Evolutionary conservation across 148 eudicot species (phyloP).

Genomic region (Gaultheria prostrata): DNA sequence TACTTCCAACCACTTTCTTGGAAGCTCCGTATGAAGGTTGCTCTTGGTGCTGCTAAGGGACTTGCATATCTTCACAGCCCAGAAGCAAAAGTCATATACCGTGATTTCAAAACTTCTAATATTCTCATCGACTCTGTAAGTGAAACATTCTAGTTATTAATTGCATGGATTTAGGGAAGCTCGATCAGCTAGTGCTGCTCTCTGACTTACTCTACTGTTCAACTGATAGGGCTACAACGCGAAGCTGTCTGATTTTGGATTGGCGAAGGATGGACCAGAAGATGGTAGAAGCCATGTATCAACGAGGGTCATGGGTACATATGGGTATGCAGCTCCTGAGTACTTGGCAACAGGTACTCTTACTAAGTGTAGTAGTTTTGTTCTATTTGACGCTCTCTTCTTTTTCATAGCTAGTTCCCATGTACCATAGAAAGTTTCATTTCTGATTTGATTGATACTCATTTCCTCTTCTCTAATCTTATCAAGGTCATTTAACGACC

Average conservation of each 20-base stretch:
- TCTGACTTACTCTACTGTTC: not conserved
- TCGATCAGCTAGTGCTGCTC: not conserved
- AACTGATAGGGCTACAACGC: constrained; percentile 57
- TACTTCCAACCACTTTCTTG: constrained; percentile 69
- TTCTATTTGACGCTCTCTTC: not conserved
- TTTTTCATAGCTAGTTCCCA: not conserved
- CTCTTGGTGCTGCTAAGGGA: constrained; percentile 87
- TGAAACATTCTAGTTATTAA: constrained; percentile 9
- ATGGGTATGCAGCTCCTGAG: constrained; percentile 62
- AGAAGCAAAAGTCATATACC: constrained; percentile 70
- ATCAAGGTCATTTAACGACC: constrained; percentile 71
- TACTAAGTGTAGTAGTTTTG: not conserved
- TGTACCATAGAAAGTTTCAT: not conserved
- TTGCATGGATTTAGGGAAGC: not conserved
- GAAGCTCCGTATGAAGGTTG: constrained; percentile 71
- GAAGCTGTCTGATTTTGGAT: constrained; percentile 88
- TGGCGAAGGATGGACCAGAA: constrained; percentile 77
- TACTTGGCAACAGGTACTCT: constrained; percentile 51
- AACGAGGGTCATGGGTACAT: constrained; percentile 79
- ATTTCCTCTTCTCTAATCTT: not conserved
- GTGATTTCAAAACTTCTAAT: constrained; percentile 77
- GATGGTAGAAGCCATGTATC: constrained; percentile 73
- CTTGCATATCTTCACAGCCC: constrained; percentile 86
- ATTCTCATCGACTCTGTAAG: constrained; percentile 83
- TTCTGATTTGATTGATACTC: not conserved